Conservation (phyloP, 192 early-diverging fungal species). For the Coemansia sp. region DNA sequence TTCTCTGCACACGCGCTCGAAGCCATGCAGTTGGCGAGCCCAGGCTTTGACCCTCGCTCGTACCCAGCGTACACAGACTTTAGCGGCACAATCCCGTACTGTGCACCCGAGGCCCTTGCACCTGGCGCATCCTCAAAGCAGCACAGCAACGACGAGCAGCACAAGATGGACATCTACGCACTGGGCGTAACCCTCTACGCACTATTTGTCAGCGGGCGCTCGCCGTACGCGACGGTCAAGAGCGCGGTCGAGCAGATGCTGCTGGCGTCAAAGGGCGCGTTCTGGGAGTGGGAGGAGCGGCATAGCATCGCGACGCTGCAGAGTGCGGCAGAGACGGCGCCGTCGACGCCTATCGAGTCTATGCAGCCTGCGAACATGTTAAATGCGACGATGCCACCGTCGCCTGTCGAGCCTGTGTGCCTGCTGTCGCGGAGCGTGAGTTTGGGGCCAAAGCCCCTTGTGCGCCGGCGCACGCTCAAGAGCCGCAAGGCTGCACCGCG, state of each 20-base stretch:
- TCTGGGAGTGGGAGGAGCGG: conserved; percentile 61
- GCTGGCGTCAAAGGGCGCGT: conserved; percentile 58
- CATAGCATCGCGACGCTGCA: conserved; percentile 32
- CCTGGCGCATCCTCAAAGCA: conserved; percentile 7
- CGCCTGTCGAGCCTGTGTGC: not conserved
- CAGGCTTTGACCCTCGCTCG: conserved; percentile 20
- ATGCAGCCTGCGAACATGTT: not conserved
- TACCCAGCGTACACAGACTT: conserved; percentile 48
- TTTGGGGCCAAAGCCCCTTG: conserved; percentile 21
- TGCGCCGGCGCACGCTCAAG: conserved; percentile 40
- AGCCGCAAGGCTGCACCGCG: conserved; percentile 27
- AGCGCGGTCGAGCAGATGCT: conserved; percentile 63
- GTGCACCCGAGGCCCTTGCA: conserved; percentile 57
- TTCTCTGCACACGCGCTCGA: conserved; percentile 32
- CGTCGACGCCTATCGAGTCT: not conserved
- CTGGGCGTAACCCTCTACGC: conserved; percentile 59
- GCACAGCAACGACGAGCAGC: conserved; percentile 17
- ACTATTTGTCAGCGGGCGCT: conserved; percentile 56
- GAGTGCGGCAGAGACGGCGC: not conserved
- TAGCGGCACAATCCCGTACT: conserved; percentile 57
- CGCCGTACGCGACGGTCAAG: conserved; percentile 58
- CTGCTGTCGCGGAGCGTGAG: not conserved
- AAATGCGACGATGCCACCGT: not conserved
- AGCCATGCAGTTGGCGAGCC: conserved; percentile 17
- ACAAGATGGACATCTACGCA: conserved; percentile 57